These are phyloP conservation scores for Samsoniella hepiali DNA, from an alignment of 2,329 filamentous ascomycete genomes.

Conservation along the genomic window DNA sequence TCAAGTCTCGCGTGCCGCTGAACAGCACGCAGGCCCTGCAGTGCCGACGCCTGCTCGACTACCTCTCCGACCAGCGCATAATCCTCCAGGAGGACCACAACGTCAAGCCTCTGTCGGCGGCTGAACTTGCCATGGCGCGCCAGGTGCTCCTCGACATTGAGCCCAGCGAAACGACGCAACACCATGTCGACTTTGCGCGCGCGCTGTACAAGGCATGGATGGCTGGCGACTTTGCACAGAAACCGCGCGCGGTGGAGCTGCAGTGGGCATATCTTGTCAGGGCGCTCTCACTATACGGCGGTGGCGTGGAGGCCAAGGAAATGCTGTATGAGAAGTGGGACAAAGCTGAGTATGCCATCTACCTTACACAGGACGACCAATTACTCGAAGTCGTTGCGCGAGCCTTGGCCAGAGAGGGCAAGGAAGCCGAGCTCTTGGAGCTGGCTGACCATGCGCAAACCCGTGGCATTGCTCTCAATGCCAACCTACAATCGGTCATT, in stretches of 20 bases:
- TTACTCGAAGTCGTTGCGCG: constrained; percentile 33
- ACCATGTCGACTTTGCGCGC: constrained; percentile 48
- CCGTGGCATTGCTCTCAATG: constrained; percentile 43
- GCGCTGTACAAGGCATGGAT: constrained; percentile 37
- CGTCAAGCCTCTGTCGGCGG: constrained; percentile 33
- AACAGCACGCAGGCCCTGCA: constrained; percentile 64
- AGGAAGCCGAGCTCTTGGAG: constrained; percentile 55
- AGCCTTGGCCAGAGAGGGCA: constrained; percentile 60
- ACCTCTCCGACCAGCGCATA: constrained; percentile 42
- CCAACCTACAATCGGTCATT: constrained; percentile 51
- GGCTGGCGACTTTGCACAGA: constrained; percentile 24
- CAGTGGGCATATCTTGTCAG: constrained; percentile 33
- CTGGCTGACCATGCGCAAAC: constrained; percentile 51
- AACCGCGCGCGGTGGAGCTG: constrained; percentile 20
- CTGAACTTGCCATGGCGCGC: constrained; percentile 45
- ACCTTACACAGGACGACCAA: constrained; percentile 23
- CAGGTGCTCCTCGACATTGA: constrained; percentile 39
- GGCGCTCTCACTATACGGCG: constrained; percentile 53
- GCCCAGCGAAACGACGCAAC: constrained; percentile 41
- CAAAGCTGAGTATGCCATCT: constrained; percentile 23
- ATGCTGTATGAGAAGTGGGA: constrained; percentile 37
- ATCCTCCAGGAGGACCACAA: constrained; percentile 25
- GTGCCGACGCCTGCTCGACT: constrained; percentile 54
- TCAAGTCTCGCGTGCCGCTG: constrained; percentile 45
- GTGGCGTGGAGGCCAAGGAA: constrained; percentile 50